These are phyloP conservation scores for Bisporella sp. DNA, from an alignment of 2,329 filamentous ascomycete genomes.

Conservation along the genomic window DNA sequence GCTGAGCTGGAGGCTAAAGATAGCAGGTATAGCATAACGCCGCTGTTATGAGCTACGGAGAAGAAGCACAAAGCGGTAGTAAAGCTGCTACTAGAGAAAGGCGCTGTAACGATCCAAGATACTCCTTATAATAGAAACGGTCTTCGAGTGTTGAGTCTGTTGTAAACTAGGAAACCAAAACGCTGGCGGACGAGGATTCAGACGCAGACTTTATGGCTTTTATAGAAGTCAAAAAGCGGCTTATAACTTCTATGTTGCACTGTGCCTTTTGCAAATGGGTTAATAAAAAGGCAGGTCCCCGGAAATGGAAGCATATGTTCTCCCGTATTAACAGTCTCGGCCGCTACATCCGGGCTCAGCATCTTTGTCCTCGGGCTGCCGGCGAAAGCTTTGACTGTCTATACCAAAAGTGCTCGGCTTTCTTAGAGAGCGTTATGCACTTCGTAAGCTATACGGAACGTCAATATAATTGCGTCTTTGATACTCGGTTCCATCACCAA, in stretches of 20 bases:
- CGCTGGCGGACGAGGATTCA: not conserved
- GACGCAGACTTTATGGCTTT: not conserved
- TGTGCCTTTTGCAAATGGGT: conserved; percentile 5
- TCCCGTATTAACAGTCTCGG: conserved; percentile 1
- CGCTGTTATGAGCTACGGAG: too few relatives aligned
- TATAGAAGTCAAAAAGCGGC: not conserved
- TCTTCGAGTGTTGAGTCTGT: too few relatives aligned
- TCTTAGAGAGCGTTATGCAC: conserved; percentile 1
- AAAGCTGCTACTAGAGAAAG: too few relatives aligned
- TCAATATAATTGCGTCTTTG: conserved; percentile 4
- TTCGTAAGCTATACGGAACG: conserved; percentile 5
- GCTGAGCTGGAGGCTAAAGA: too few relatives aligned
- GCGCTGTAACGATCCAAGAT: too few relatives aligned
- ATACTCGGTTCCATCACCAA: not conserved
- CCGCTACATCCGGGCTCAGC: conserved; percentile 3
- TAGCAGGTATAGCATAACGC: too few relatives aligned
- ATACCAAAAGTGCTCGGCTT: conserved; percentile 5
- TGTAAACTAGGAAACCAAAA: not conserved
- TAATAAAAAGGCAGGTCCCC: conserved; percentile 5
- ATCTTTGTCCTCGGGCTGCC: not conserved
- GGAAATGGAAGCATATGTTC: conserved; percentile 4
- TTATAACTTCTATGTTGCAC: not conserved
- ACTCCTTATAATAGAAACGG: too few relatives aligned
- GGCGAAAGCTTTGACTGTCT: conserved; percentile 2
- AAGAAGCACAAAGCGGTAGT: too few relatives aligned